Evolutionary conservation across 2,329 filamentous ascomycete species (phyloP), one percentile per base, ranked within the genome.

Genomic region (Aureobasidium pullulans): DNA sequence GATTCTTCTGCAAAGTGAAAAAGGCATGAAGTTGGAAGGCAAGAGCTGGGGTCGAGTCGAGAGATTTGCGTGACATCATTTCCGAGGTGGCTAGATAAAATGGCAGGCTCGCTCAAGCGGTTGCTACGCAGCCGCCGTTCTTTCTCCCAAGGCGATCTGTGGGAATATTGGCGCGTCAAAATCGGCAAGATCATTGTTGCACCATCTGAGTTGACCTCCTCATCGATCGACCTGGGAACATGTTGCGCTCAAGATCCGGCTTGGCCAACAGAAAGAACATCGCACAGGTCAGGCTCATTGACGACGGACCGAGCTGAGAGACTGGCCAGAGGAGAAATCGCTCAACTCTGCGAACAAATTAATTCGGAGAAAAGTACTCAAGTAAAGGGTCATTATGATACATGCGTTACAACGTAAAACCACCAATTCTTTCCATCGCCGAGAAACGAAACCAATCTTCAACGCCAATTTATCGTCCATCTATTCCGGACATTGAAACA

Each of bases 371-470:
- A 29, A 40, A 36, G 48, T 29, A 52, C 48, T 52, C 48, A 13
- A 39, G 48, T 52, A 40, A 34, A 50, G 13, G 39, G 50, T 54
- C 50, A 43, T 43, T 54, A 54, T 43, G 23, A 43, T 54, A 54
- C 50, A 54, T 54, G 39, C 50, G 50, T 54, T 43, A 43, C 50
- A 34, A 43, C 50, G 50, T 54, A 15, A 53, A 43, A 34, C 37
- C 50, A 54, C 50, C 50, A 42, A 15, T 6, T 34, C 29, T 23
- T 23, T 42, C 28, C 10, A 23, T 6, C 39, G 43, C 50, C 37
- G 11, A 43, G 29, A 54, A 54, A 34, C 10, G 49, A 53, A 53
- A 53, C 13, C 36, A 10, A 29, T 43, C n/a, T 19, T 31, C 32
- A 56, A 56, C 40, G 52, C 52, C 52, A 2, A 16, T 43, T 37